These are phyloP conservation scores for Clarireedia homoeocarpa DNA, from an alignment of 2,329 filamentous ascomycete species.

Conservation along the genomic window DNA sequence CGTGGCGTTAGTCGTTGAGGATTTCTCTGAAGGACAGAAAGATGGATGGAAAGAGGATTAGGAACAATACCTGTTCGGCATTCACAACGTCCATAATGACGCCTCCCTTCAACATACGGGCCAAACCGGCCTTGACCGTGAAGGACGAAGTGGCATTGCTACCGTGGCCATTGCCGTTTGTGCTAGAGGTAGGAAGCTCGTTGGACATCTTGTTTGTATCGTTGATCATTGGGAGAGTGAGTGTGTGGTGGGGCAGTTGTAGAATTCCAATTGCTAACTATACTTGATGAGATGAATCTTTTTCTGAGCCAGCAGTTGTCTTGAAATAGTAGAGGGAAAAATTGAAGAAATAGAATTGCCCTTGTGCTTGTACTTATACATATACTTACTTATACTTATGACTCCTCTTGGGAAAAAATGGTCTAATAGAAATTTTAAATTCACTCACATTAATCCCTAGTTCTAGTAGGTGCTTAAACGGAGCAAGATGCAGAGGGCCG, in stretches of 20 bases:
- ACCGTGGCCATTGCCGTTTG: slow-evolving; percentile 19
- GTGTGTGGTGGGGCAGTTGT: not conserved
- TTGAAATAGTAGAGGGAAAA: too few species aligned
- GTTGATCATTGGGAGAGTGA: slow-evolving; percentile 18
- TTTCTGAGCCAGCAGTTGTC: too few species aligned
- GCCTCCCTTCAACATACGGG: slow-evolving; percentile 97
- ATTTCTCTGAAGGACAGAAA: not conserved
- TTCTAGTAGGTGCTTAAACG: not conserved
- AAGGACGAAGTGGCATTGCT: slow-evolving; percentile 43
- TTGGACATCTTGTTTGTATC: slow-evolving; percentile 27
- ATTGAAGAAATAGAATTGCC: too few species aligned
- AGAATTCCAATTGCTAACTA: slow-evolving; percentile 22
- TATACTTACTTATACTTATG: too few species aligned
- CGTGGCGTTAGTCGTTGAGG: slow-evolving; percentile 11
- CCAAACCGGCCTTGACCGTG: slow-evolving; percentile 87
- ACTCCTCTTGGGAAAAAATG: too few species aligned
- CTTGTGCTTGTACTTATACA: too few species aligned
- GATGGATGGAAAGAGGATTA: not conserved
- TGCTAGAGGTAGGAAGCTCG: slow-evolving; percentile 36
- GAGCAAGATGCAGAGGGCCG: not conserved
- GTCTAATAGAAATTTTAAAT: too few species aligned
- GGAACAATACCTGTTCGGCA: slow-evolving; percentile 58
- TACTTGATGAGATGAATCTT: not conserved
- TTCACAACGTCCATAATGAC: slow-evolving; percentile 99
- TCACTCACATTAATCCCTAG: not conserved